Evolutionary conservation across 2,329 filamentous ascomycete genomes (phyloP), one percentile per base, ranked within the genome.

Genomic region (Phyllosticta capitalensis): DNA sequence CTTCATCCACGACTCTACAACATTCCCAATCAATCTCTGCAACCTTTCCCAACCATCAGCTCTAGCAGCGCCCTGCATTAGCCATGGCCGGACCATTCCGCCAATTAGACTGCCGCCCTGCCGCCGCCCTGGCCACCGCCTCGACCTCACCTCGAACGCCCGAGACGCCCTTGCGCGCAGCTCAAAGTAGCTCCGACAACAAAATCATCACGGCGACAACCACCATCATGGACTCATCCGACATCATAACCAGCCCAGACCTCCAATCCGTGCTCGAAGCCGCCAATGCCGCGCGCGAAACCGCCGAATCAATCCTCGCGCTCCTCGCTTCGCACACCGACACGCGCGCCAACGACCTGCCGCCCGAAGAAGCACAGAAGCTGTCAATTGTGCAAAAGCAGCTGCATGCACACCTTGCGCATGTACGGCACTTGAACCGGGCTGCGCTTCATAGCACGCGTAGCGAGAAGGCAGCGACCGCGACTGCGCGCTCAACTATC

Each of bases 401-500:
- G 1, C 82, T 97, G 2, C 84, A 88, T 65, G 86, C 90, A 59
- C 86, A 90, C 66, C 61, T 72, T n/a, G 68, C 70, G 1, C 62
- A 70, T 52, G 67, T 70, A 55, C 88, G 92, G 59, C 88, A 88
- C 12, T 79, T 94, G 26, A 92, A 96, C 71, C 86, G 94, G 26
- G 82, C 87, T 64, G 90, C 91, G 9, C 85, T 92, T 64, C 82
- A 96, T 66, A 81, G 84, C 28, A 89, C 91, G 28, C 85, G 94
- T 64, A 85, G 90, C 65, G 96, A 92, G 14, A 97, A 97, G 72
- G 80, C 88, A 57, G 79, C 84, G 66, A 97, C 94, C 0, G 88
- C 90, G 28, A 90, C 96, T 72, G 89, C 88, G 54, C 85, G 92
- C 54, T 89, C 92, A 67, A 90, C 96, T 74, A 90, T 97, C 64